Evolutionary conservation across 2,329 filamentous ascomycete species (phyloP).

Genomic region (Aquanectria penicillioides): DNA sequence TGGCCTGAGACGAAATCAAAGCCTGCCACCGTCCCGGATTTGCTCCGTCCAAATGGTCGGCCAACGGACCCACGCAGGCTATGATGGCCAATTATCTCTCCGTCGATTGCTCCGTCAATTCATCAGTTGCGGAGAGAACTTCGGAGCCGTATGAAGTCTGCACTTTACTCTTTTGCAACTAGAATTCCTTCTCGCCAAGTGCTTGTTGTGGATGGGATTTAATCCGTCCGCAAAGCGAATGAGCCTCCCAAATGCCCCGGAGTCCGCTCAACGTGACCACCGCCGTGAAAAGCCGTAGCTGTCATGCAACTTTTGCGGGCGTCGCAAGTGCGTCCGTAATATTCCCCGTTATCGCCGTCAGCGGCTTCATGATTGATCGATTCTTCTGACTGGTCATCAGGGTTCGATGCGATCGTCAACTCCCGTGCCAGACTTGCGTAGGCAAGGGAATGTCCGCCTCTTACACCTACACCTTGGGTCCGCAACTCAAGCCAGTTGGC

Average conservation of each 20-base stretch:
- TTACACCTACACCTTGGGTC: neutral
- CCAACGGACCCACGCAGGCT: too few species aligned
- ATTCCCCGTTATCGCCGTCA: neutral
- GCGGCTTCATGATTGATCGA: too few species aligned
- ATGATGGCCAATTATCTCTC: neutral
- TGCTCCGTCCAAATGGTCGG: too few species aligned
- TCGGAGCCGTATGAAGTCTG: too few species aligned
- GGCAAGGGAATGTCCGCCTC: neutral
- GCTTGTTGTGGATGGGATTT: too few species aligned
- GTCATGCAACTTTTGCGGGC: slow-evolving; percentile 12
- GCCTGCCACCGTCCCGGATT: too few species aligned
- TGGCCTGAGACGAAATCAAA: too few species aligned
- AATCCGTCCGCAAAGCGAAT: too few species aligned
- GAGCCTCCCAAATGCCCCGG: too few species aligned
- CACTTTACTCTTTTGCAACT: too few species aligned
- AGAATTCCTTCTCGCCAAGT: too few species aligned
- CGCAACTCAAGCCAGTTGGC: neutral
- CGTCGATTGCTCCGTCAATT: neutral
- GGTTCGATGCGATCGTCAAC: slow-evolving; percentile 14
- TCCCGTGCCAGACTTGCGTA: slow-evolving; percentile 6
- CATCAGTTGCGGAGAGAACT: neutral
- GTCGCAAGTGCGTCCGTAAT: neutral
- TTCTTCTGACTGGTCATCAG: neutral
- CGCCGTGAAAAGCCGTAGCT: slow-evolving; percentile 3
- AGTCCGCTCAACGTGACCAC: neutral